A percentile compares a stretch with the other conserved stretches of the same genome.
Evolutionary conservation across 257 asterid species (phyloP).

Genomic region (Solanum lignicaule): DNA sequence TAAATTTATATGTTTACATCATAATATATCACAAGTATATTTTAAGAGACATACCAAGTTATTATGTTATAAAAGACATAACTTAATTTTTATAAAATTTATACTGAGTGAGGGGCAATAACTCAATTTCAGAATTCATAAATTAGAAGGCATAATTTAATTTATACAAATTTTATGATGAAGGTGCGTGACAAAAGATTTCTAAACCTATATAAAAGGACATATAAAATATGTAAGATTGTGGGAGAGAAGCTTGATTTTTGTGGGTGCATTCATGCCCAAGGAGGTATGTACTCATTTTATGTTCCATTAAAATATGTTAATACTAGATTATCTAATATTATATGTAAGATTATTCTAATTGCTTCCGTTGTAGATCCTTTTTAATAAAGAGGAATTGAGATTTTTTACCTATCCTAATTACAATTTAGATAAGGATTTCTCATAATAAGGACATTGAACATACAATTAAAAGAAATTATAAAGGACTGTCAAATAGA

Average conservation of each 20-base stretch:
- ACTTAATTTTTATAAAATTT: background rate
- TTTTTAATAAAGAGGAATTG: no score
- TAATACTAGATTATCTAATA: background rate
- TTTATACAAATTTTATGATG: background rate
- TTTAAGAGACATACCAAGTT: background rate
- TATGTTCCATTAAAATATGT: background rate
- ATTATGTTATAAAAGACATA: background rate
- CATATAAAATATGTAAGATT: background rate
- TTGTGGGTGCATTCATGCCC: background rate
- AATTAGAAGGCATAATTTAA: background rate
- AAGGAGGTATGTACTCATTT: background rate
- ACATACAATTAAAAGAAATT: no score
- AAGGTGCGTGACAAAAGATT: background rate
- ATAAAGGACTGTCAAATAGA: no score
- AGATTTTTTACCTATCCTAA: no score
- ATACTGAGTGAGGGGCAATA: background rate
- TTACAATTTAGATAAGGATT: no score
- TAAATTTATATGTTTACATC: background rate
- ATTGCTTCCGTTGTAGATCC: background rate
- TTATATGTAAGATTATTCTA: background rate
- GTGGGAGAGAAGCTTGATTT: background rate
- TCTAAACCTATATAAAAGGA: background rate
- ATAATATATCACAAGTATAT: background rate
- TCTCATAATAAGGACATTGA: no score
- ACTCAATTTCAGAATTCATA: background rate